These are phyloP conservation scores for Pugionium dolabratum DNA, from an alignment of 345 rosid genomes.

Conservation along the genomic window DNA sequence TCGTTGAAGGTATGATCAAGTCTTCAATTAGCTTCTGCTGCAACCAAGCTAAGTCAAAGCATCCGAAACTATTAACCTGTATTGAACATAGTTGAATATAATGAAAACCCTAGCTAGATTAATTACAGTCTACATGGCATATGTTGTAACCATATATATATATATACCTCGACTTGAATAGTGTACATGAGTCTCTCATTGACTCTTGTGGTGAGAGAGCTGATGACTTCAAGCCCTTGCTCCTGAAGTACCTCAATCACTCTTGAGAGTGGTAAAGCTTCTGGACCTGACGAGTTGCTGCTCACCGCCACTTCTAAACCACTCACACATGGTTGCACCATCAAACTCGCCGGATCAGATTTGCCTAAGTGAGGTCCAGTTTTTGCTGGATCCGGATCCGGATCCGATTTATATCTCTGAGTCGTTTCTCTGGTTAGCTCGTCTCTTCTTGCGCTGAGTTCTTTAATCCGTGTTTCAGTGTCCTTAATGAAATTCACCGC, in stretches of 20 bases:
- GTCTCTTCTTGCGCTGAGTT: constrained; percentile 41
- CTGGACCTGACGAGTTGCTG: constrained; percentile 31
- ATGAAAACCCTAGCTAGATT: constrained; percentile 13
- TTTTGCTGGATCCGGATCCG: not conserved
- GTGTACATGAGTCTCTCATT: constrained; percentile 47
- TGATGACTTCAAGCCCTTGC: constrained; percentile 47
- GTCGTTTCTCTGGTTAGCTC: constrained; percentile 32
- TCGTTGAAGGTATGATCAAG: constrained; percentile 31
- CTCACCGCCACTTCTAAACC: constrained; percentile 50
- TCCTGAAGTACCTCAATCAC: constrained; percentile 44
- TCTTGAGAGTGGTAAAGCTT: constrained; percentile 47
- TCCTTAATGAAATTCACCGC: constrained; percentile 49
- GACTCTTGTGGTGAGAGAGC: constrained; percentile 44
- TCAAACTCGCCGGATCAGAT: constrained; percentile 24
- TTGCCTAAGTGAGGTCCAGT: constrained; percentile 19
- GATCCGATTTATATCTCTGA: not conserved
- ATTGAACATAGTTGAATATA: not conserved
- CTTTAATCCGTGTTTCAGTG: constrained; percentile 40
- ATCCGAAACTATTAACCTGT: constrained; percentile 51
- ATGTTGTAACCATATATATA: not conserved
- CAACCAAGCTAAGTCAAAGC: constrained; percentile 45
- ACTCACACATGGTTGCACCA: constrained; percentile 44
- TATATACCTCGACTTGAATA: constrained; percentile 52
- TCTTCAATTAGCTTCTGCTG: constrained; percentile 47
- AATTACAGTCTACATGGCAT: not conserved